Evolutionary conservation across 208 protist genomes (phyloP), one percentile per base, ranked within the genome.

Genomic region (Trypanosomatidae sp.): DNA sequence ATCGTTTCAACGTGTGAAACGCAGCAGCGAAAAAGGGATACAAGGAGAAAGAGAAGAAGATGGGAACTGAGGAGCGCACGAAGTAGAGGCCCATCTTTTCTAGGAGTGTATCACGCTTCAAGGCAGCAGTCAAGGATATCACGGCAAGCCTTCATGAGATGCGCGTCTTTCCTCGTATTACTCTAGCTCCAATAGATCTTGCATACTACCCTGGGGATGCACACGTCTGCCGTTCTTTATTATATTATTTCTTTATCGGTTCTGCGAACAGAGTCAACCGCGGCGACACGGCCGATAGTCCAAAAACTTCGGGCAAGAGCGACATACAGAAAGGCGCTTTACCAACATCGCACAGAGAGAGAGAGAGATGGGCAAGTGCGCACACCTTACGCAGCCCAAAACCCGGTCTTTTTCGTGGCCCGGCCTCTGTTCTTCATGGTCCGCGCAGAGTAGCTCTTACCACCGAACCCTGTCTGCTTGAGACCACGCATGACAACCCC

Each of bases 351-450:
- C 22, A 66, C 62, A 66, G 39, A 46, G n/a, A 68, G 1, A 33
- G 19, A 60, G 33, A 6, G 19, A n/a, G 19, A 36, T 33, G 3
- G 7, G n/a, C 13, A 44, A n/a, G 17, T 33, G 43, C n/a, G 9
- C 25, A 36, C 15, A 41, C n/a, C 2, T 75, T 86, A 97, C 49
- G 91, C 79, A n/a, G 93, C 89, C 93, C 93, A 97, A 39, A 74
- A 89, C 1, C 91, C 89, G 8, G 87, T 91, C 66, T 95, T 95
- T 69, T 89, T 91, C 22, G 93, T 97, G 36, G 91, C 82, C 2
- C 93, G 80, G 15, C 91, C 91, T 44, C 81, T 79, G 39, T 90
- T 75, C 69, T 88, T 90, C 82, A 93, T 77, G 13, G 93, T 97
- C 36, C 84, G 71, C 13, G 84, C 85, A 2, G 93, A 95, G 65